Conservation (phyloP, 306 rosid species). For the Vigna mungo region DNA sequence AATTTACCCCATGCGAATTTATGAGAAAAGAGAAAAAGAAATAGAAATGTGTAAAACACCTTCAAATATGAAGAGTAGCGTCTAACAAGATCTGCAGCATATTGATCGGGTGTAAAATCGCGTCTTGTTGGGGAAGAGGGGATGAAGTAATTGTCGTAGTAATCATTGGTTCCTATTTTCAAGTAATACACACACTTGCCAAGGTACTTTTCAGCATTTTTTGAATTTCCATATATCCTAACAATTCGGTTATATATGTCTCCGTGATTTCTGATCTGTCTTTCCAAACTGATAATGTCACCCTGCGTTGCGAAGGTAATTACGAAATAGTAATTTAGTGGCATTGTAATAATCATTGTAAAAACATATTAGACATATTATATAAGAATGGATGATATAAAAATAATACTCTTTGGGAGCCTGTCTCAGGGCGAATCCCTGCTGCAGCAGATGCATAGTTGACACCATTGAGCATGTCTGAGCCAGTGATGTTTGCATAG, state of each 20-base stretch:
- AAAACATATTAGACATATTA: too few species aligned
- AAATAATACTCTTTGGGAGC: background rate
- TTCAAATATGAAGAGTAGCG: conserved; percentile 4
- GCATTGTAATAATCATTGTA: too few species aligned
- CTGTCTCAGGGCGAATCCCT: conserved; percentile 6
- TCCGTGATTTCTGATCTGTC: conserved; percentile 51
- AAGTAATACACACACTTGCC: conserved; percentile 61
- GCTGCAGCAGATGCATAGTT: conserved; percentile 52
- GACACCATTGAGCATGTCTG: conserved; percentile 45
- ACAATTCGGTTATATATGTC: conserved; percentile 15
- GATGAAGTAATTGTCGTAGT: conserved; percentile 57
- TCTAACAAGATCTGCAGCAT: conserved; percentile 47
- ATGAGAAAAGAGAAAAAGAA: too few species aligned
- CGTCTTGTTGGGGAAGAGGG: conserved; percentile 47
- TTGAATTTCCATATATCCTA: background rate
- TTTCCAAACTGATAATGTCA: conserved; percentile 25
- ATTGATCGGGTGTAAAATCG: conserved; percentile 38
- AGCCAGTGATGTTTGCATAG: conserved; percentile 32
- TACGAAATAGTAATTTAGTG: background rate
- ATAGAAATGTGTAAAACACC: conserved; percentile 43
- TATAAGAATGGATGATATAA: too few species aligned
- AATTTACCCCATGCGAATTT: too few species aligned
- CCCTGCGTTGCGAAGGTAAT: conserved; percentile 63
- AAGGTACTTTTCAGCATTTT: conserved; percentile 15
- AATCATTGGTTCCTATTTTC: conserved; percentile 63